Base-by-base conservation (phyloP, 2,329 filamentous ascomycete species). In the Talaromyces marneffei region DNA sequence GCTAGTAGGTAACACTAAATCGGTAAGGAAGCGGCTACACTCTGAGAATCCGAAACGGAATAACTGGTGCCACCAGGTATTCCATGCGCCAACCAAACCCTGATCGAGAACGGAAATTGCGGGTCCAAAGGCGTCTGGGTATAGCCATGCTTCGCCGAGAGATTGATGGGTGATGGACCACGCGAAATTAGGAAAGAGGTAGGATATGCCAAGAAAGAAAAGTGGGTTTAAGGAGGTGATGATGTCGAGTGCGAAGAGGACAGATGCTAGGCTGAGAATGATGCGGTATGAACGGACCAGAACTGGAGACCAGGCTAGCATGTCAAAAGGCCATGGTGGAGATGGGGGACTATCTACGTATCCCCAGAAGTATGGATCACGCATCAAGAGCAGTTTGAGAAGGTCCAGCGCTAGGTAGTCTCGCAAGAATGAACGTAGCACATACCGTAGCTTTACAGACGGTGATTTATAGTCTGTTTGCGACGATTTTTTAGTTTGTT, bases 61-160 rank as follows among this genome's bases (percentile, higher is more conserved):
- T 2, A 88, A 87, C 75, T 97, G 92, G 73, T 97, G 93, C 93
- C 93, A 97, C 82, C 86, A 93, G 23, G 80, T 81, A 48, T 89
- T 87, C 93, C 93, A 97, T 75, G 88, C 89, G 0, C 92, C 92
- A 0, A 84, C 82, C 1, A 97, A 79, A 0, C 93, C 92, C 62
- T 85, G 80, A 64, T 91, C 84, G 10, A 77, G 60, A 5, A 76
- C 60, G 0, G 72, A 65, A 18, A 72, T 40, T 64, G 81, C 80
- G 2, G 76, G 70, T 0, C 85, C 85, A 74, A 83, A 88, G 12
- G 76, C 73, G n/a, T 82, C 78, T 0, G 83, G 79, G 68, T 88
- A 88, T 64, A 87, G 78, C 83, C 84, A 88, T 2, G 83, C 69
- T 68, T 83, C 83, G 52, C 80, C 81, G 8, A 85, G 77, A 0